phyloP scores from a whole-genome alignment of 2,329 filamentous ascomycete genomes.

The Pestalotiopsis sp. region DNA sequence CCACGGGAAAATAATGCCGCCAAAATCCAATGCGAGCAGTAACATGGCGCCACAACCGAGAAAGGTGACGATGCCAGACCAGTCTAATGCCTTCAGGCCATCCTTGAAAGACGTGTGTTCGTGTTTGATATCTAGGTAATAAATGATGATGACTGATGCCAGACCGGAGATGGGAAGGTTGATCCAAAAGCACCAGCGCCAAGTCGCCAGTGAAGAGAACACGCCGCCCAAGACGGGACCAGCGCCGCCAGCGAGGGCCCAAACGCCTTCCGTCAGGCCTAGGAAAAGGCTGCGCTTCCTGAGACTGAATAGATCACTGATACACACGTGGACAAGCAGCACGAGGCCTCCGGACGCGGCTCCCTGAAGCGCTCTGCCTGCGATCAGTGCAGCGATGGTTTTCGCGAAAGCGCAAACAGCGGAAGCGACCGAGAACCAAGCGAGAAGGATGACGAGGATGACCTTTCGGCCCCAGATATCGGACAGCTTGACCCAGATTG shows the following conservation, averaged over 20 bases:
- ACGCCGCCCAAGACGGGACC: constrained; percentile 27
- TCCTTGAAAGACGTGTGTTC: background rate
- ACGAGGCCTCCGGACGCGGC: constrained; percentile 37
- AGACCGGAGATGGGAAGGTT: constrained; percentile 8
- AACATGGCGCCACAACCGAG: constrained; percentile 4
- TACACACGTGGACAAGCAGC: constrained; percentile 38
- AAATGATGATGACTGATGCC: background rate
- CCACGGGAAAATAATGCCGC: constrained; percentile 4
- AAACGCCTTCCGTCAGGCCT: constrained; percentile 47
- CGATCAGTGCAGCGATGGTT: constrained; percentile 40
- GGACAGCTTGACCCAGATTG: constrained; percentile 7
- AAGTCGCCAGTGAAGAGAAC: constrained; percentile 20
- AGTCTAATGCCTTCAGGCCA: constrained; percentile 7
- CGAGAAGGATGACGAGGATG: background rate
- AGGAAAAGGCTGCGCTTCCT: constrained; percentile 21
- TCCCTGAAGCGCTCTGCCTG: constrained; percentile 34
- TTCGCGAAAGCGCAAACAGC: constrained; percentile 35
- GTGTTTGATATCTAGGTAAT: constrained; percentile 7
- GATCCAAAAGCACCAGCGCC: constrained; percentile 28
- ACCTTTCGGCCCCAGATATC: constrained; percentile 11
- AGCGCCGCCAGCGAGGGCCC: constrained; percentile 41
- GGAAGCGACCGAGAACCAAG: constrained; percentile 37
- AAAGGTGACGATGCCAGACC: background rate
- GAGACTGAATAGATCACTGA: constrained; percentile 39
- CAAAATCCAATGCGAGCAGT: constrained; percentile 7